Percentiles rank a stretch among this genome's conserved stretches.
Evolutionary conservation across 176 grass and related monocot genomes (phyloP).

Genomic region (Pontederia crassipes): DNA sequence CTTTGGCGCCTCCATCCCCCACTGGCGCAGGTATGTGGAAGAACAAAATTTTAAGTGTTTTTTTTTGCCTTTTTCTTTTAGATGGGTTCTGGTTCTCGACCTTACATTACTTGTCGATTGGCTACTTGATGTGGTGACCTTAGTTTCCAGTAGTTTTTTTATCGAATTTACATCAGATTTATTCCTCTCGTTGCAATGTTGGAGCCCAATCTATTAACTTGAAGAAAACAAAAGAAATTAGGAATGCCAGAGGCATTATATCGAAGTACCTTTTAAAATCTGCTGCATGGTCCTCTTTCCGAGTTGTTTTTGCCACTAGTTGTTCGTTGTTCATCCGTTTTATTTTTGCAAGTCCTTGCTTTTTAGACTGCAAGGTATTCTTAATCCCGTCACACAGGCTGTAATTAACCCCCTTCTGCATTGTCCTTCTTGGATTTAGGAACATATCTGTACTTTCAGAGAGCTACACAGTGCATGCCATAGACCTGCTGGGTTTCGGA

Average conservation of each 20-base stretch:
- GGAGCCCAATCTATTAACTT: too few relatives aligned
- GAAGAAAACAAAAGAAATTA: too few relatives aligned
- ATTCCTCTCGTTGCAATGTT: too few relatives aligned
- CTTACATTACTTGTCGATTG: not conserved
- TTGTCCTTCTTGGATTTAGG: constrained; percentile 17
- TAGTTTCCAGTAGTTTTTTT: too few relatives aligned
- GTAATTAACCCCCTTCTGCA: not conserved
- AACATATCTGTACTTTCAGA: constrained; percentile 66
- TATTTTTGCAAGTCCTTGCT: too few relatives aligned
- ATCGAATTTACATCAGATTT: too few relatives aligned
- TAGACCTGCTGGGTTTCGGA: constrained; percentile 85
- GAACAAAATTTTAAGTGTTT: not conserved
- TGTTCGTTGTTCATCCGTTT: too few relatives aligned
- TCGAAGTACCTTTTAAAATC: too few relatives aligned
- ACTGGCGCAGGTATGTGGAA: constrained; percentile 73
- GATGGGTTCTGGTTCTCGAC: not conserved
- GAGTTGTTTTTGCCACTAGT: too few relatives aligned
- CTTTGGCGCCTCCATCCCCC: constrained; percentile 76
- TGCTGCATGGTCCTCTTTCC: too few relatives aligned
- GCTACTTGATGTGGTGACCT: not conserved
- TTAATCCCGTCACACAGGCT: not conserved
- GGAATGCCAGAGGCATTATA: too few relatives aligned
- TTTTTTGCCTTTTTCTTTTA: not conserved
- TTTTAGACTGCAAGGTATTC: too few relatives aligned
- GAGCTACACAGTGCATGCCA: constrained; percentile 65